These are phyloP conservation scores for Craterostigma plantagineum DNA, from an alignment of 257 asterid species.

Conservation along the genomic window DNA sequence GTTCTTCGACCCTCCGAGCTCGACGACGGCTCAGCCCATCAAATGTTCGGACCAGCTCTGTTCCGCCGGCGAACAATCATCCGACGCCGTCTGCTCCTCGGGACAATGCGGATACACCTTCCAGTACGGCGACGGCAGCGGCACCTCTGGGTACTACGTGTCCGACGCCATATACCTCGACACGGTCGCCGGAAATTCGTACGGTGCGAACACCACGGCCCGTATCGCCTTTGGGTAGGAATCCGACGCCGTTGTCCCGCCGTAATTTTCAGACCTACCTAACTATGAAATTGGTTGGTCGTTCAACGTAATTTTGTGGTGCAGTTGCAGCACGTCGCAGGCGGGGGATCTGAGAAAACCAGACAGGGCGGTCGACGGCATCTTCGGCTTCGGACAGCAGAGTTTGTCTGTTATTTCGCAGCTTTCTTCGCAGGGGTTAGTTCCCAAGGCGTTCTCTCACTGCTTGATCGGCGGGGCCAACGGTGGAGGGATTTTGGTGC, in stretches of 20 bases:
- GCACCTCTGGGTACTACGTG: slow-evolving; percentile 74
- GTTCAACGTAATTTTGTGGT: slow-evolving; percentile 1
- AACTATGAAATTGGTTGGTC: too few species aligned
- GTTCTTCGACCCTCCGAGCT: slow-evolving; percentile 67
- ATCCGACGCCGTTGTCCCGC: background rate
- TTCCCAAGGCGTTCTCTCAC: slow-evolving; percentile 77
- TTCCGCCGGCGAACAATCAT: slow-evolving; percentile 37
- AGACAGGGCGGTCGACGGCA: slow-evolving; percentile 96
- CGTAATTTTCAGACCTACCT: background rate
- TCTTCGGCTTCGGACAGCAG: slow-evolving; percentile 97
- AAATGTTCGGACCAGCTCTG: slow-evolving; percentile 85
- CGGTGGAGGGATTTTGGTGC: slow-evolving; percentile 88
- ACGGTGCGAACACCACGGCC: slow-evolving; percentile 56
- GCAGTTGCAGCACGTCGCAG: slow-evolving; percentile 94
- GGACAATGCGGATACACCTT: slow-evolving; percentile 66
- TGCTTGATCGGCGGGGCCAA: slow-evolving; percentile 62
- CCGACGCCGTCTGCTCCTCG: slow-evolving; percentile 46
- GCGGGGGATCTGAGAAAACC: slow-evolving; percentile 85
- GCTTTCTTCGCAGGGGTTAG: slow-evolving; percentile 63
- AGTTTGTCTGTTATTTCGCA: slow-evolving; percentile 79
- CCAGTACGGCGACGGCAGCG: slow-evolving; percentile 98
- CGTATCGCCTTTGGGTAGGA: slow-evolving; percentile 78
- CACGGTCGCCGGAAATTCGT: slow-evolving; percentile 40
- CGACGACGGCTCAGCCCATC: slow-evolving; percentile 36
- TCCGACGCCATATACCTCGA: slow-evolving; percentile 54